Percentiles rank a stretch among this genome's conserved stretches.
Evolutionary conservation across 768 basidiomycete species (phyloP).

Genomic region (Pisolithus orientalis): DNA sequence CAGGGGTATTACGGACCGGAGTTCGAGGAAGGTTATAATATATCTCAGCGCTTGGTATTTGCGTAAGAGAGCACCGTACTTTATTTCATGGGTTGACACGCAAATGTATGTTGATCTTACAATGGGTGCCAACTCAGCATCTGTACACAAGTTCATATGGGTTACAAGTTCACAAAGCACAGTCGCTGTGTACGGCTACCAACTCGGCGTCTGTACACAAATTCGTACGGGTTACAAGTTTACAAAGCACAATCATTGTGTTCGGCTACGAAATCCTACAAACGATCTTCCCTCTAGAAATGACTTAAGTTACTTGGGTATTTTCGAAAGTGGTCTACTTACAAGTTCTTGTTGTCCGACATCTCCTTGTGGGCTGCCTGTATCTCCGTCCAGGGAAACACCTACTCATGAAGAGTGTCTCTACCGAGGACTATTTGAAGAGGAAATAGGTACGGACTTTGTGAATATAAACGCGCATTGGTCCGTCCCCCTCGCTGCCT

Average conservation of each 20-base stretch:
- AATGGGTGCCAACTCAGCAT: too few species aligned
- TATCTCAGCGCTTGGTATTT: background rate
- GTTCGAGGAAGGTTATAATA: slow-evolving; percentile 43
- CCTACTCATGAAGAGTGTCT: slow-evolving; percentile 33
- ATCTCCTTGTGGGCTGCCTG: slow-evolving; percentile 79
- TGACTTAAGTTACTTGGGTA: background rate
- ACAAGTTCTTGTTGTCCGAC: slow-evolving; percentile 62
- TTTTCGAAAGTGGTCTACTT: slow-evolving; percentile 11
- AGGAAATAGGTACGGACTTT: slow-evolving; percentile 40
- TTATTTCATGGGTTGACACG: too few species aligned
- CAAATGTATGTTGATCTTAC: too few species aligned
- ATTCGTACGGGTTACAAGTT: too few species aligned
- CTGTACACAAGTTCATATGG: too few species aligned
- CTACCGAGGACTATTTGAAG: slow-evolving; percentile 9
- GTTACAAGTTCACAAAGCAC: too few species aligned
- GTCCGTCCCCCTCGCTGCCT: slow-evolving; percentile 47
- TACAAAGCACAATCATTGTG: too few species aligned
- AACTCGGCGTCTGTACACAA: too few species aligned
- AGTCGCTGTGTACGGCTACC: slow-evolving; percentile 3
- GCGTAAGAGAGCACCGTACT: too few species aligned
- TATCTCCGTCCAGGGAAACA: slow-evolving; percentile 77
- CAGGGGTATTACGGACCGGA: slow-evolving; percentile 60
- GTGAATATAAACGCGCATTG: slow-evolving; percentile 71
- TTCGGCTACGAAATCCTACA: slow-evolving; percentile 17
- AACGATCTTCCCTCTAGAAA: slow-evolving; percentile 28